Evolutionary conservation across 106 monocot genomes (phyloP).

Genomic region (Amphibolis antarctica): DNA sequence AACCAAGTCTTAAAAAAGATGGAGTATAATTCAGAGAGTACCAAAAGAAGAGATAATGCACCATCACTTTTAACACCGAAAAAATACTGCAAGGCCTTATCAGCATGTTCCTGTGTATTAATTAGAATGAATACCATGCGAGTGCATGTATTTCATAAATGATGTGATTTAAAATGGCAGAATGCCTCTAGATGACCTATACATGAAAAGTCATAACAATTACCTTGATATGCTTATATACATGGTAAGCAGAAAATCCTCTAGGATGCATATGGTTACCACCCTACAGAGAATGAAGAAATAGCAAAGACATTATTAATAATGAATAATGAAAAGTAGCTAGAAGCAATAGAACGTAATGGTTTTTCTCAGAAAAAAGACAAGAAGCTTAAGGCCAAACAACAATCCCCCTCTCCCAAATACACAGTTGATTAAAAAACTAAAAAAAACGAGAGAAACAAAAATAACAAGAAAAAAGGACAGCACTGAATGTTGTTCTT

Average conservation of each 20-base stretch:
- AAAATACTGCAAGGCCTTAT: slow-evolving; percentile 77
- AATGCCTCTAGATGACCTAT: too few relatives aligned
- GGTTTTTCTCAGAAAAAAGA: too few relatives aligned
- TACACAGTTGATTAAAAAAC: too few relatives aligned
- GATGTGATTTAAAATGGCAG: not conserved
- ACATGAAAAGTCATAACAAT: not conserved
- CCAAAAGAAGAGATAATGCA: slow-evolving; percentile 60
- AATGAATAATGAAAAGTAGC: too few relatives aligned
- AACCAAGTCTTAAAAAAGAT: too few relatives aligned
- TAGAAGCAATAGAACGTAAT: too few relatives aligned
- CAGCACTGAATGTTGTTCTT: too few relatives aligned
- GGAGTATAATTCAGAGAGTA: slow-evolving; percentile 8
- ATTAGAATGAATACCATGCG: not conserved
- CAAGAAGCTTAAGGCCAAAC: too few relatives aligned
- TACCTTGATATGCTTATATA: slow-evolving; percentile 68
- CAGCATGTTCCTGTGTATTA: slow-evolving; percentile 62
- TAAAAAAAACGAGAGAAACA: not conserved
- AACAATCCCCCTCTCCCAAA: too few relatives aligned
- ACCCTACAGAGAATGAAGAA: slow-evolving; percentile 26
- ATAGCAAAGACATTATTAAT: too few relatives aligned
- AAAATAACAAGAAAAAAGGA: too few relatives aligned
- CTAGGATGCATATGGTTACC: slow-evolving; percentile 71
- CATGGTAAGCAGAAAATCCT: slow-evolving; percentile 63
- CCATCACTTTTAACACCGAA: slow-evolving; percentile 31
- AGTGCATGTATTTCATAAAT: not conserved